Percentiles rank a stretch among this genome's conserved stretches.
Conservation (phyloP, 257 asterid genomes). For the Craterostigma plantagineum region DNA sequence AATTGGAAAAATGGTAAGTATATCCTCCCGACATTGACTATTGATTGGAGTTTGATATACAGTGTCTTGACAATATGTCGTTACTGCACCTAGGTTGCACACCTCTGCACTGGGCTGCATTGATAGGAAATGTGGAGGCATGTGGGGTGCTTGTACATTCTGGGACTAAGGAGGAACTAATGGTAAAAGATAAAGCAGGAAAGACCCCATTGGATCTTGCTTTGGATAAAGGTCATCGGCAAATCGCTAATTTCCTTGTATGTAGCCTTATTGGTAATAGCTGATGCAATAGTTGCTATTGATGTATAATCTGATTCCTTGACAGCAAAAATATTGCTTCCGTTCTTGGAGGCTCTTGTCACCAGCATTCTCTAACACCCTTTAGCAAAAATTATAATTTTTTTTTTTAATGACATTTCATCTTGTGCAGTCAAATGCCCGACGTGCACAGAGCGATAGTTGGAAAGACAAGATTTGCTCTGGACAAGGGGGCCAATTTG, state of each 20-base stretch:
- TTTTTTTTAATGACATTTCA: neutral
- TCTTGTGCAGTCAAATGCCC: slow-evolving; percentile 63
- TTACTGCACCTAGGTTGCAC: slow-evolving; percentile 57
- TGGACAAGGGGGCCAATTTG: slow-evolving; percentile 39
- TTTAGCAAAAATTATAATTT: no score
- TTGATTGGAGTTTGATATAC: neutral
- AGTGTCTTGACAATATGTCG: slow-evolving; percentile 7
- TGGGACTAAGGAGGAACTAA: slow-evolving; percentile 65
- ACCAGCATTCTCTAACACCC: no score
- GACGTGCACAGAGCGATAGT: slow-evolving; percentile 24
- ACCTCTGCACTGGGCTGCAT: slow-evolving; percentile 96
- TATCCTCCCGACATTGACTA: neutral
- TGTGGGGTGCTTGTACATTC: slow-evolving; percentile 85
- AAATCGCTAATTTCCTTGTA: slow-evolving; percentile 79
- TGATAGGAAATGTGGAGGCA: slow-evolving; percentile 82
- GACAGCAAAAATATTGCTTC: neutral
- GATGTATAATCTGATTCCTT: neutral
- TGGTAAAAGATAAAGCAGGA: slow-evolving; percentile 61
- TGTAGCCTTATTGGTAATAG: slow-evolving; percentile 34
- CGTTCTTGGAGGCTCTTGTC: neutral
- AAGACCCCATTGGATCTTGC: slow-evolving; percentile 84
- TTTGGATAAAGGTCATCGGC: slow-evolving; percentile 91
- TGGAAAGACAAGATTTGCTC: slow-evolving; percentile 38
- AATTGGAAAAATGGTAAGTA: neutral
- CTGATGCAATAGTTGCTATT: slow-evolving; percentile 3